A percentile compares a stretch with the other conserved stretches of the same genome.
Conservation (phyloP, 768 basidiomycete genomes). For the Amyloporia xantha region DNA sequence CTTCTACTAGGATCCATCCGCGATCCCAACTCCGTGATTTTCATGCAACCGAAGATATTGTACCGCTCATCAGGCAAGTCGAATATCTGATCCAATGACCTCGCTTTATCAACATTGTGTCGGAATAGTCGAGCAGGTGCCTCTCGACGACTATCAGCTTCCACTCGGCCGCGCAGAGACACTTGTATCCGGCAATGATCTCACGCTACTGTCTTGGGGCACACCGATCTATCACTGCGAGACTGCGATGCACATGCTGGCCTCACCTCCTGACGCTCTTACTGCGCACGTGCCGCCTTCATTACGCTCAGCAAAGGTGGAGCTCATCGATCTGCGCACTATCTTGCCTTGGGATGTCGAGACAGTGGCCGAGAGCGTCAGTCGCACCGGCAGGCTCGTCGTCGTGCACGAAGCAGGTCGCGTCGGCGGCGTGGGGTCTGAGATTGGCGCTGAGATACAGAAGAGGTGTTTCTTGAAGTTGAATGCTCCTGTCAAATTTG, state of each 20-base stretch:
- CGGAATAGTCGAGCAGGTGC: slow-evolving; percentile 81
- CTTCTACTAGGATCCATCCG: slow-evolving; percentile 80
- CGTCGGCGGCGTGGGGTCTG: slow-evolving; percentile 83
- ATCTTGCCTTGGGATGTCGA: slow-evolving; percentile 88
- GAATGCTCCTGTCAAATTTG: slow-evolving; percentile 79
- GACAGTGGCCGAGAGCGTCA: slow-evolving; percentile 75
- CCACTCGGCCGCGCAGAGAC: slow-evolving; percentile 79
- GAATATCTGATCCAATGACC: too few species aligned
- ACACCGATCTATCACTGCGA: slow-evolving; percentile 90
- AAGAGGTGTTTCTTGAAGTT: slow-evolving; percentile 83
- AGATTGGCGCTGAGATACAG: slow-evolving; percentile 89
- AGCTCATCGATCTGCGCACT: slow-evolving; percentile 87
- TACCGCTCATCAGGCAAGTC: slow-evolving; percentile 77
- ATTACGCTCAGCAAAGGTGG: slow-evolving; percentile 64
- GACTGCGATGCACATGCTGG: slow-evolving; percentile 69
- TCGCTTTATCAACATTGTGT: not conserved
- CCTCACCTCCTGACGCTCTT: slow-evolving; percentile 56
- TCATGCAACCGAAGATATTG: slow-evolving; percentile 93
- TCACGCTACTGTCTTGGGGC: slow-evolving; percentile 93
- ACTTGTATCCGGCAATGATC: slow-evolving; percentile 65
- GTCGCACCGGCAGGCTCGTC: slow-evolving; percentile 76
- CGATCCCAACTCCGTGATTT: slow-evolving; percentile 89
- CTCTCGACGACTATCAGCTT: slow-evolving; percentile 79
- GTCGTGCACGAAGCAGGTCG: slow-evolving; percentile 90
- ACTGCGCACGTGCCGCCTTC: slow-evolving; percentile 58